Conservation (phyloP, 129 eudicot species). For the Saposhnikovia divaricata region DNA sequence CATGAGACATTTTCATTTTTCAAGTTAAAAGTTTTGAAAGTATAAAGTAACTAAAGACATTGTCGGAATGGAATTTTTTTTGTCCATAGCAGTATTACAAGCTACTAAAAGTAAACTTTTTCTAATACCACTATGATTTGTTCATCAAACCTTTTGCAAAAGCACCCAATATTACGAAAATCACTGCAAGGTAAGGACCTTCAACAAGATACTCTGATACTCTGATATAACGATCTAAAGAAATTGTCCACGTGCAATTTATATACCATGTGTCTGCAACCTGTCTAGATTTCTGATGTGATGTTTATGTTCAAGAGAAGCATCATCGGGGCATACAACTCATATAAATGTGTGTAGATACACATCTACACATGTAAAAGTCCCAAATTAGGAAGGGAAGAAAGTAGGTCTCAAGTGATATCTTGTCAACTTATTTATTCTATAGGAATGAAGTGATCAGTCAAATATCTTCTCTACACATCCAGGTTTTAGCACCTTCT, state of each 20-base stretch:
- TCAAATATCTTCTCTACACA: background rate
- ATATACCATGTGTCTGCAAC: background rate
- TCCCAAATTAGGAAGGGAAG: background rate
- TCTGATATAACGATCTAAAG: background rate
- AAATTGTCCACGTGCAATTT: background rate
- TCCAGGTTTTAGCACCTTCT: background rate
- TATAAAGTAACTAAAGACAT: background rate
- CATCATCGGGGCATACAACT: background rate
- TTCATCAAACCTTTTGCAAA: background rate
- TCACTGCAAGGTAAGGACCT: background rate
- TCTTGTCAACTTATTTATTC: background rate
- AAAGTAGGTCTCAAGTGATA: background rate
- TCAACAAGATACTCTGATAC: background rate
- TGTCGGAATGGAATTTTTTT: background rate
- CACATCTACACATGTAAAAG: too few species aligned
- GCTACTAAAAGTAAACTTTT: background rate
- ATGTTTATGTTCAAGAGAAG: background rate
- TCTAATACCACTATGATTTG: background rate
- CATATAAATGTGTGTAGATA: background rate
- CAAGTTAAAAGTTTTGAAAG: background rate
- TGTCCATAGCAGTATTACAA: background rate
- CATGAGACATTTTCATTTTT: background rate
- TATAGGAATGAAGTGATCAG: background rate
- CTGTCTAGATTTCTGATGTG: background rate
- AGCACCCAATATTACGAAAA: background rate